These are phyloP conservation scores for Huntiella bhutanensis DNA, from an alignment of 2,329 filamentous ascomycete species.

Conservation along the genomic window DNA sequence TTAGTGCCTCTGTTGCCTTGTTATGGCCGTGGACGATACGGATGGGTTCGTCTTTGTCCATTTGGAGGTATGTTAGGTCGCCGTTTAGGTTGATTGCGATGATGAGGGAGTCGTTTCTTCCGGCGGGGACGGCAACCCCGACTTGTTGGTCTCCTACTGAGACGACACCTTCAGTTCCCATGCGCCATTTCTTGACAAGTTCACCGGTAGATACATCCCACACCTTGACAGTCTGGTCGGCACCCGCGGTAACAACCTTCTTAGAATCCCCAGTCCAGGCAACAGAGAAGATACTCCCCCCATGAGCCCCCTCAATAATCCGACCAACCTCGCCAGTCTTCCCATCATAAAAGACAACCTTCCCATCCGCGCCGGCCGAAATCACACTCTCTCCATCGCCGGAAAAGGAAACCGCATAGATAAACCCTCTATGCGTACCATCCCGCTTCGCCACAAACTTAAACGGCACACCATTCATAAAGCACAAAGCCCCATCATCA, in stretches of 20 bases:
- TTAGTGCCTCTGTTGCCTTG: constrained; percentile 69
- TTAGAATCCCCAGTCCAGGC: constrained; percentile 80
- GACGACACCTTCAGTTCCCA: constrained; percentile 54
- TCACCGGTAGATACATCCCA: constrained; percentile 78
- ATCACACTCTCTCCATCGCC: constrained; percentile 69
- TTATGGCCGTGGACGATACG: constrained; percentile 72
- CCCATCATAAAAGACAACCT: constrained; percentile 88
- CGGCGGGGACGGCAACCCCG: constrained; percentile 75
- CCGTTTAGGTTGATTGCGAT: constrained; percentile 80
- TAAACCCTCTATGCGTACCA: constrained; percentile 69
- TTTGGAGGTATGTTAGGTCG: constrained; percentile 72
- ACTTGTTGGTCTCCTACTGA: constrained; percentile 77
- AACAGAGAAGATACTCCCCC: constrained; percentile 79
- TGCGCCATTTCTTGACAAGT: constrained; percentile 62
- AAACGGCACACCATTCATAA: constrained; percentile 86
- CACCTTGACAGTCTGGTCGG: constrained; percentile 82
- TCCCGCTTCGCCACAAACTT: constrained; percentile 78
- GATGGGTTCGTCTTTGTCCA: constrained; percentile 49
- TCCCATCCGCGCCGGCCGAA: constrained; percentile 79
- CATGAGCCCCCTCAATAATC: constrained; percentile 66
- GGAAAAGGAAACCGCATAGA: constrained; percentile 74
- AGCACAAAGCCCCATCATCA: constrained; percentile 77
- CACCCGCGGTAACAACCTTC: constrained; percentile 75
- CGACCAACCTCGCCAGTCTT: constrained; percentile 74
- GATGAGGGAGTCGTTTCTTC: constrained; percentile 66